phyloP scores from a whole-genome alignment of 2,329 filamentous ascomycete species.

The Aspergillus quadricinctus region DNA sequence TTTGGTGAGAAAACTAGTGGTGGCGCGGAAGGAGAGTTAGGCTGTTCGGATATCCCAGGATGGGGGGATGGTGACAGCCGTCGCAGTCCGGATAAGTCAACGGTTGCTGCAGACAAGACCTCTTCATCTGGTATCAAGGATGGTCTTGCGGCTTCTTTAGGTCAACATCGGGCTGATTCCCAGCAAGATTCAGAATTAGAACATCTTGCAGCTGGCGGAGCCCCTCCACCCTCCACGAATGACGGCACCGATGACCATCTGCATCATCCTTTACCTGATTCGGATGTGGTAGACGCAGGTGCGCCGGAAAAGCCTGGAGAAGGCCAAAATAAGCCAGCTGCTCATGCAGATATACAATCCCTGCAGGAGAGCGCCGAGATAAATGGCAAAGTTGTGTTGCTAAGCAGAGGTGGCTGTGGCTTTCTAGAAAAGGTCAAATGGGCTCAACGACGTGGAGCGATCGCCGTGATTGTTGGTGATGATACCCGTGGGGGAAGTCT shows the following conservation, averaged over 20 bases:
- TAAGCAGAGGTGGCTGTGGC: constrained; percentile 90
- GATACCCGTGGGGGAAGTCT: constrained; percentile 82
- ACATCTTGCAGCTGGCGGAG: constrained; percentile 14
- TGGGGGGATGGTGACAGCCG: constrained; percentile 64
- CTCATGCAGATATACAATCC: constrained; percentile 87
- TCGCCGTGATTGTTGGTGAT: constrained; percentile 90
- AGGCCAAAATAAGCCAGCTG: constrained; percentile 29
- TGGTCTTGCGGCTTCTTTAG: constrained; percentile 16
- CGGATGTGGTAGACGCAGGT: constrained; percentile 33
- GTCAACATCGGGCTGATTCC: constrained; percentile 20
- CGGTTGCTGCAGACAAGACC: constrained; percentile 17
- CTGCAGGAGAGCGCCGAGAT: constrained; percentile 91
- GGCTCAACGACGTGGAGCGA: constrained; percentile 84
- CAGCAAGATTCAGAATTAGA: constrained; percentile 18
- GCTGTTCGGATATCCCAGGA: constrained; percentile 89
- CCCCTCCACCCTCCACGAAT: constrained; percentile 39
- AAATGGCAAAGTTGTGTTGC: constrained; percentile 81
- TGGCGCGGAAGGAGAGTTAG: constrained; percentile 73
- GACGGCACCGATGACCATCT: constrained; percentile 86
- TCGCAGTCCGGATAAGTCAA: constrained; percentile 21
- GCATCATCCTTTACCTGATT: constrained; percentile 54
- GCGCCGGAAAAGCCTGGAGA: constrained; percentile 32
- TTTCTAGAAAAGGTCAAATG: constrained; percentile 97
- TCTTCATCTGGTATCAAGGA: constrained; percentile 17
- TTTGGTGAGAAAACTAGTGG: constrained; percentile 66